phyloP scores from a whole-genome alignment of 352 stramenopile species.

The Pythium aristosporum region DNA sequence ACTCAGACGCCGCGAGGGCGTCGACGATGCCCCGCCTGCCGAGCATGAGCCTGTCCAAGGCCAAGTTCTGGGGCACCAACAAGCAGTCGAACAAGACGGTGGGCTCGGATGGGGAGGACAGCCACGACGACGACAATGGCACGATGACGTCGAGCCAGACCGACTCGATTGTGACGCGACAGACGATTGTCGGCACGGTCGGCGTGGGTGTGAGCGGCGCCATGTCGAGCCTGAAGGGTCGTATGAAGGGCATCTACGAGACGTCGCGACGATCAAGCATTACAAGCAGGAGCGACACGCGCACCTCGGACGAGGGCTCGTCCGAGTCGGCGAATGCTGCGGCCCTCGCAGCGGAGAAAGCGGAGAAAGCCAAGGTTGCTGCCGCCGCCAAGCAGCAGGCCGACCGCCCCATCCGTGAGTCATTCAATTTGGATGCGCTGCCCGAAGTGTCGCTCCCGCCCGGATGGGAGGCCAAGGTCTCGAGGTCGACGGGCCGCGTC shows the following conservation, averaged over 20 bases:
- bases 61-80: slow-evolving; percentile 65
- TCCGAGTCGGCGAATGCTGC: slow-evolving; percentile 16
- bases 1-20: slow-evolving; percentile 41
- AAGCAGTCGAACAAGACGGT: slow-evolving; percentile 33
- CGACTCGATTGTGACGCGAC: slow-evolving; percentile 50
- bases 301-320: slow-evolving; percentile 28
- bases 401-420: slow-evolving; percentile 67
- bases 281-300: slow-evolving; percentile 40
- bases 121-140: slow-evolving; percentile 28
- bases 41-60: slow-evolving; percentile 56
- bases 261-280: slow-evolving; percentile 53
- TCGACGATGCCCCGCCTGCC: slow-evolving; percentile 71
- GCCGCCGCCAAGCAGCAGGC: slow-evolving; percentile 29
- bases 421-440: slow-evolving; percentile 83
- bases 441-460: slow-evolving; percentile 78
- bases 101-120: slow-evolving; percentile 49
- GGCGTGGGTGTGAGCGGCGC: slow-evolving; percentile 66
- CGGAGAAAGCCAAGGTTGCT: neutral
- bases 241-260: slow-evolving; percentile 83
- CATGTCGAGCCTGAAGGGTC: slow-evolving; percentile 81
- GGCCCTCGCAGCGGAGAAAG: neutral
- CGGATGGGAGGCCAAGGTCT: slow-evolving; percentile 87
- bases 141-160: slow-evolving; percentile 45
- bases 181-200: slow-evolving; percentile 80
- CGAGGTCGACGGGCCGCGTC: slow-evolving; percentile 77